Evolutionary conservation across 73 alveolate species (phyloP), one percentile per base, ranked within the genome.

Genomic region (Halteria grandinella): DNA sequence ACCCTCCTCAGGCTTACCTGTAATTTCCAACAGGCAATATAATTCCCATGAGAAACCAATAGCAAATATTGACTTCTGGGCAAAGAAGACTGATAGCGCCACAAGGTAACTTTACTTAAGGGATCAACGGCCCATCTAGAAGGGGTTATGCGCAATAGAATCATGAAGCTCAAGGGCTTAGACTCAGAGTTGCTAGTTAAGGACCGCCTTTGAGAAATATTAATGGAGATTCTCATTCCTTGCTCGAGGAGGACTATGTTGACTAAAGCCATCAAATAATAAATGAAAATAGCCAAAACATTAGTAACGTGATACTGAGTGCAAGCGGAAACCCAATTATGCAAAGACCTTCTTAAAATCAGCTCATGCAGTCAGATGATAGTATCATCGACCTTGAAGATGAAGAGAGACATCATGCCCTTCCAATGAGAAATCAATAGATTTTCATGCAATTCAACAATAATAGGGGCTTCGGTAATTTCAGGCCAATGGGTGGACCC

Each of bases 171-270:
- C n/a, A n/a, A n/a, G n/a, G n/a, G n/a, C n/a, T n/a, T 1, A 18
- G 80, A 45, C 32, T 12, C 24, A 41, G 80, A 23, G 80, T 63
- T 36, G 29, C n/a, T 66, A 44, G 69, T 47, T 66, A 44, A 36
- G 80, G 80, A 1, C 80, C 80, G 20, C 80, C 80, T n/a, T 34
- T 66, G 1, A 41, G 80, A 44, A 33, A 29, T 31, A 66, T 66
- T 10, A 21, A 66, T 66, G 80, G 80, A 4, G 80, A 66, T 28
- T 66, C 80, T 34, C 36, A 66, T 32, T 66, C 80, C 18, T 15
- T 41, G 24, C 39, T 66, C 4, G 80, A 66, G 45, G 80, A 66
- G 15, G 80, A 66, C 12, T 12, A 10, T 47, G 29, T 18, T 28
- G 66, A 44, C 5, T 45, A n/a, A 2, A 66, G 32, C 52, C n/a